These are phyloP conservation scores for Penicillium flavigenum DNA, from an alignment of 495 filamentous ascomycete genomes.

Conservation along the genomic window DNA sequence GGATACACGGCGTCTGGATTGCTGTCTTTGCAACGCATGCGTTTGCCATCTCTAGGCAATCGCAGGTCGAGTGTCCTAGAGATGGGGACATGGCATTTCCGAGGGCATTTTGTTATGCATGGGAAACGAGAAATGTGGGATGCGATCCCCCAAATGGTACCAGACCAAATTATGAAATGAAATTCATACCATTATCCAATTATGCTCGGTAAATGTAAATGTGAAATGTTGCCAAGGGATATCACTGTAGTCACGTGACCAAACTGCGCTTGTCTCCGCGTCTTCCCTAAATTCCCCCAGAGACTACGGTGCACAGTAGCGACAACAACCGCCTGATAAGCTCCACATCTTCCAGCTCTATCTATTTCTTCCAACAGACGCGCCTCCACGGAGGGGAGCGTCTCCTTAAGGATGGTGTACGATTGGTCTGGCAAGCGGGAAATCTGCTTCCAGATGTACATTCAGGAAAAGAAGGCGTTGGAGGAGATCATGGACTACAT, in stretches of 20 bases:
- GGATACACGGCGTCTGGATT: conserved; percentile 10
- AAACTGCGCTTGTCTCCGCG: conserved; percentile 25
- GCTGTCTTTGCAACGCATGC: conserved; percentile 6
- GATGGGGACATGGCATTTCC: conserved; percentile 3
- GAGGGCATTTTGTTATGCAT: conserved; percentile 4
- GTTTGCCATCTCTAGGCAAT: conserved; percentile 5
- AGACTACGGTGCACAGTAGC: conserved; percentile 43
- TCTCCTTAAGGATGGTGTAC: conserved; percentile 59
- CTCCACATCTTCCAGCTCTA: conserved; percentile 20
- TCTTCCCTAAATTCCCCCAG: conserved; percentile 8
- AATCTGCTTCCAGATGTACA: conserved; percentile 69
- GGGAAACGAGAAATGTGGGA: conserved; percentile 10
- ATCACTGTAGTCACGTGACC: conserved; percentile 18
- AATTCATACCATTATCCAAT: conserved; percentile 4
- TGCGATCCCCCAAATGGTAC: background rate
- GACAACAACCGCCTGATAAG: conserved; percentile 40
- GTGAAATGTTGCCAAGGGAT: background rate
- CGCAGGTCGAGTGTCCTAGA: conserved; percentile 12
- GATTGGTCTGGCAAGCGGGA: conserved; percentile 71
- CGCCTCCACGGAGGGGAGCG: conserved; percentile 37
- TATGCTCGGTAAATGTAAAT: background rate
- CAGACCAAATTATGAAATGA: conserved; percentile 8
- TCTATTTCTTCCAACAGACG: conserved; percentile 23
- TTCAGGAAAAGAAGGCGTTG: conserved; percentile 66
- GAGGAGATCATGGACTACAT: conserved; percentile 68